Conservation (phyloP, 2,329 filamentous ascomycete species). For the Phialophora tarda region DNA sequence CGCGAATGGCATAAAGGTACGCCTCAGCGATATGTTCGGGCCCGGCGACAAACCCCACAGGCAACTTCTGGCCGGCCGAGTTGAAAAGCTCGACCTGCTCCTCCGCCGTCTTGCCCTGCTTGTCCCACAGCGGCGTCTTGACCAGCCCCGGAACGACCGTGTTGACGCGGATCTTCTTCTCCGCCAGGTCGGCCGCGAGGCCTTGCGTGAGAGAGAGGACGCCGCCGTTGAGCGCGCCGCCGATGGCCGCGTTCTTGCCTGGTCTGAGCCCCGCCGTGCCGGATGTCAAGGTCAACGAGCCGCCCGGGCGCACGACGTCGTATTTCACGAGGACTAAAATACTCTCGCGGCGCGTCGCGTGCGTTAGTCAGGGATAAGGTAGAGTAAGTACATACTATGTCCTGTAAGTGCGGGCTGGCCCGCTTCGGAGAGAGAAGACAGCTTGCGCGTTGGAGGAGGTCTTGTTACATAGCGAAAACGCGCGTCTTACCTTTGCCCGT, state of each 20-base stretch:
- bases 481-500: conserved; percentile 27
- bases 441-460: no score
- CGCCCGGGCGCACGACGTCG: conserved; percentile 33
- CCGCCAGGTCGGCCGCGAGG: conserved; percentile 63
- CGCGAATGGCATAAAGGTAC: conserved; percentile 49
- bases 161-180: conserved; percentile 67
- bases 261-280: conserved; percentile 61
- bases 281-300: conserved; percentile 59
- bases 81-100: conserved; percentile 38
- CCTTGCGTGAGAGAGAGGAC: conserved; percentile 60
- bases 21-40: conserved; percentile 54
- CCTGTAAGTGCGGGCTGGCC: no score
- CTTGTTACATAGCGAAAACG: no score
- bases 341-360: not conserved
- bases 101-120: conserved; percentile 36
- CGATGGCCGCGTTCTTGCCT: conserved; percentile 56
- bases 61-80: conserved; percentile 22
- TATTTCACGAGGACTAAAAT: conserved; percentile 27
- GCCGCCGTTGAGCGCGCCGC: conserved; percentile 57
- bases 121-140: conserved; percentile 53
- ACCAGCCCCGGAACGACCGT: conserved; percentile 62
- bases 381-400: no score
- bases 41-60: conserved; percentile 45
- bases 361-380: no score
- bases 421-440: no score